Evolutionary conservation across 2,329 filamentous ascomycete species (phyloP).

Genomic region (Cyclaneusma minus): DNA sequence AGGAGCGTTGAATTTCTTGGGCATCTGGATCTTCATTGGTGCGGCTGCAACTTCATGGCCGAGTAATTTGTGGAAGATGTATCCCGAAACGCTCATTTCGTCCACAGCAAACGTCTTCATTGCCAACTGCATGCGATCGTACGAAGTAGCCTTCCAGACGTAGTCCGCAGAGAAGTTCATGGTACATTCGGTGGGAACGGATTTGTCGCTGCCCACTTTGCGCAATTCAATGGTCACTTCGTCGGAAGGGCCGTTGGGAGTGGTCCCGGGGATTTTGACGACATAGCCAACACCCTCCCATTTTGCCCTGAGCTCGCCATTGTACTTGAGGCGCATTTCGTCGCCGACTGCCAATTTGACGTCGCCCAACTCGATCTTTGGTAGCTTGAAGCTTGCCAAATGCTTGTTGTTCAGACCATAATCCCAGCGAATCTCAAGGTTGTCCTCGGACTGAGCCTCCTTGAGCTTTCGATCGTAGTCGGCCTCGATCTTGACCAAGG

Average conservation of each 20-base stretch:
- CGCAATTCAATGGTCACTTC: conserved; percentile 92
- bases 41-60: conserved; percentile 90
- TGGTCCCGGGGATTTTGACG: conserved; percentile 95
- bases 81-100: conserved; percentile 95
- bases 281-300: conserved; percentile 99
- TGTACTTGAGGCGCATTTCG: conserved; percentile 96
- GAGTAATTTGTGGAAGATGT: conserved; percentile 93
- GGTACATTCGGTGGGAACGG: conserved; percentile 86
- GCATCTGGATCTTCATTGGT: conserved; percentile 88
- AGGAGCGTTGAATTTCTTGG: conserved; percentile 92
- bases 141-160: conserved; percentile 98
- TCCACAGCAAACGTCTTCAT: conserved; percentile 99
- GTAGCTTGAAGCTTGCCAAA: conserved; percentile 83
- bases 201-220: conserved; percentile 90
- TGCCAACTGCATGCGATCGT: conserved; percentile 96
- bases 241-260: conserved; percentile 98
- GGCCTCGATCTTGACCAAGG: conserved; percentile 95
- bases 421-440: conserved; percentile 88
- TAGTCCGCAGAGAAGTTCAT: conserved; percentile 98
- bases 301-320: conserved; percentile 74
- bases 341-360: conserved; percentile 96
- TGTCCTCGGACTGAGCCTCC: conserved; percentile 93
- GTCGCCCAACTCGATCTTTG: conserved; percentile 93
- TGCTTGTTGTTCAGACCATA: conserved; percentile 95
- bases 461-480: conserved; percentile 99